Evolutionary conservation across 257 asterid species (phyloP).

Genomic region (Linaria vulgaris): DNA sequence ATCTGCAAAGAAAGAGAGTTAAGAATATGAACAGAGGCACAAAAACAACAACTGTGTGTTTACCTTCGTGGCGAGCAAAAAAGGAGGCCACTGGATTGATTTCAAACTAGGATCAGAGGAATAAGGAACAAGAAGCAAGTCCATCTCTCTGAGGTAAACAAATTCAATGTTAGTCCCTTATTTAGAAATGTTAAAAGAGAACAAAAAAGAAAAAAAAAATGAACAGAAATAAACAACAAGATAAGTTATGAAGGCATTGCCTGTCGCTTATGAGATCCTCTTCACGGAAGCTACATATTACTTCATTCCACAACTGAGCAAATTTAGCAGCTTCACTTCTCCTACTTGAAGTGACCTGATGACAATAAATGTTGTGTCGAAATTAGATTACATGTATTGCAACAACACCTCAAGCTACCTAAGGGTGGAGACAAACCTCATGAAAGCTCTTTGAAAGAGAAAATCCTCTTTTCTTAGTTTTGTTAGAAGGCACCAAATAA

Average conservation of each 20-base stretch:
- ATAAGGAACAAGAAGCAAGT: slow-evolving; percentile 92
- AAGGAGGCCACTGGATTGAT: slow-evolving; percentile 95
- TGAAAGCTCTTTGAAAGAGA: slow-evolving; percentile 60
- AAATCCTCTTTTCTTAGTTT: slow-evolving; percentile 61
- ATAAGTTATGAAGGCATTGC: slow-evolving; percentile 39
- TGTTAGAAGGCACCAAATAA: slow-evolving; percentile 73
- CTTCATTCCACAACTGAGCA: slow-evolving; percentile 74
- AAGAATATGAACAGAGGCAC: neutral
- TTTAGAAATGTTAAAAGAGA: slow-evolving; percentile 1
- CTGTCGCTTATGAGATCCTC: slow-evolving; percentile 97
- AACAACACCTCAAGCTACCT: slow-evolving; percentile 19
- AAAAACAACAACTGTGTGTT: slow-evolving; percentile 21
- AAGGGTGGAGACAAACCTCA: slow-evolving; percentile 52
- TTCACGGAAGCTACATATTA: slow-evolving; percentile 71
- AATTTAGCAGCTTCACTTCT: slow-evolving; percentile 87
- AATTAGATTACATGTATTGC: slow-evolving; percentile 15
- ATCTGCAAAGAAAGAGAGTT: slow-evolving; percentile 56
- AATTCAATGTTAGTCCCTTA: slow-evolving; percentile 34
- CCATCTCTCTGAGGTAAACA: slow-evolving; percentile 90
- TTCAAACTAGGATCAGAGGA: slow-evolving; percentile 86
- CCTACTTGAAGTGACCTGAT: slow-evolving; percentile 67
- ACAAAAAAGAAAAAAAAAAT: neutral
- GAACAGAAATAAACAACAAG: slow-evolving; percentile 18
- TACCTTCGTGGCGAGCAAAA: slow-evolving; percentile 97
- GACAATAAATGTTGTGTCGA: slow-evolving; percentile 15